These are phyloP conservation scores for Lindgomyces ingoldianus DNA, from an alignment of 495 filamentous ascomycete genomes.

Conservation along the genomic window DNA sequence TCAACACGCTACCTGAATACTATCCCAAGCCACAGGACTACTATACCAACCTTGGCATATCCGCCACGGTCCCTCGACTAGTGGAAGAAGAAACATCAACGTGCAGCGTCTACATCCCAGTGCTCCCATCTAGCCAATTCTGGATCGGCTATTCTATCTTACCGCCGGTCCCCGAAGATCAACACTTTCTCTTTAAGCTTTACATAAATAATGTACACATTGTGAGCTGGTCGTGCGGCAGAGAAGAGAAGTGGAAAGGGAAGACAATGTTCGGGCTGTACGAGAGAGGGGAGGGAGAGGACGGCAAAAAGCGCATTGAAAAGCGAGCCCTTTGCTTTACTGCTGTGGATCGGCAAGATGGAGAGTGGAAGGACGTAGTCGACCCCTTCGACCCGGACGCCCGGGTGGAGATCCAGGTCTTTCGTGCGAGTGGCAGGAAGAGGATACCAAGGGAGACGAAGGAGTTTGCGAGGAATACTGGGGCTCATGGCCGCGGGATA, in stretches of 20 bases:
- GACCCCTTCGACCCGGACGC: conserved; percentile 16
- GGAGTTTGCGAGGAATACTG: conserved; percentile 23
- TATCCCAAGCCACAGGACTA: conserved; percentile 7
- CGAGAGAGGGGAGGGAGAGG: conserved; percentile 21
- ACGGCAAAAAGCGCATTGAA: conserved; percentile 39
- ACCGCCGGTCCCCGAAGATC: conserved; percentile 40
- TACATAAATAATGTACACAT: conserved; percentile 43
- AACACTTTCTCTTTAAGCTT: conserved; percentile 50
- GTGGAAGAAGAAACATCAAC: conserved; percentile 25
- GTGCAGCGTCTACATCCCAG: conserved; percentile 41
- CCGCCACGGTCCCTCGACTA: neutral
- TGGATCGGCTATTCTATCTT: conserved; percentile 47
- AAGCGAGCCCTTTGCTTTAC: conserved; percentile 44
- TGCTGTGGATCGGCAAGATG: neutral
- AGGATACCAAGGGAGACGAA: conserved; percentile 38
- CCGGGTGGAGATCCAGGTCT: conserved; percentile 46
- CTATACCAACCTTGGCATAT: neutral
- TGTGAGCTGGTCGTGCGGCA: conserved; percentile 47
- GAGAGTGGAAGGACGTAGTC: conserved; percentile 11
- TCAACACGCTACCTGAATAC: conserved; percentile 34
- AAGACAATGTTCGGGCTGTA: conserved; percentile 48
- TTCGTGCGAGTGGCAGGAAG: conserved; percentile 43
- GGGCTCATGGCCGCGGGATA: conserved; percentile 15
- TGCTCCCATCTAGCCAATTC: conserved; percentile 44
- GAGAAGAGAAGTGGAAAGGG: conserved; percentile 44